Evolutionary conservation across 1,139 yeast species (phyloP).

Genomic region (Kodamaea plutei): DNA sequence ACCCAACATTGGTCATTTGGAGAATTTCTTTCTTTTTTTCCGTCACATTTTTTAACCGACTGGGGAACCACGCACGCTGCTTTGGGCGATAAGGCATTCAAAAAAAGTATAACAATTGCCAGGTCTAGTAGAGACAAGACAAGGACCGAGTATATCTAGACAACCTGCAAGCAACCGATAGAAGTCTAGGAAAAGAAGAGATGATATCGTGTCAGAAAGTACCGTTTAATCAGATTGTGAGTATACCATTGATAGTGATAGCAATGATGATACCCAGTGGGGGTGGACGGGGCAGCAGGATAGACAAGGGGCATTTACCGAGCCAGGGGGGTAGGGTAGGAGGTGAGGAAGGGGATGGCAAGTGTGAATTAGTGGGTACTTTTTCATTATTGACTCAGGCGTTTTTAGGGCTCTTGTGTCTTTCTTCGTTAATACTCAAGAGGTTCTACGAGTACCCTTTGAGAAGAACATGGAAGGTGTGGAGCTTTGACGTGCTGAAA

Average conservation of each 20-base stretch:
- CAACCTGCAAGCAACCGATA: too few relatives aligned
- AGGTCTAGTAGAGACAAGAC: too few relatives aligned
- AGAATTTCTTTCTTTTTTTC: too few relatives aligned
- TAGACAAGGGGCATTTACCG: background rate
- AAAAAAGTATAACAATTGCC: too few relatives aligned
- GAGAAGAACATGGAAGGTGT: conserved; percentile 79
- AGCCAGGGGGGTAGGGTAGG: background rate
- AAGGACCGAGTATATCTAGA: too few relatives aligned
- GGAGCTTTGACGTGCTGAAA: conserved; percentile 87
- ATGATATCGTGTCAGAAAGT: conserved; percentile 8
- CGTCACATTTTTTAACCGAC: too few relatives aligned
- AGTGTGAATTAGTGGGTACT: conserved; percentile 70
- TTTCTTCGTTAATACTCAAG: conserved; percentile 70
- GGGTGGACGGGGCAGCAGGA: background rate
- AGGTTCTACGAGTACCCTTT: conserved; percentile 74
- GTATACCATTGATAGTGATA: conserved; percentile 9
- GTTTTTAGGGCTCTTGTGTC: conserved; percentile 67
- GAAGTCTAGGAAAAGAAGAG: too few relatives aligned
- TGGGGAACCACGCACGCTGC: too few relatives aligned
- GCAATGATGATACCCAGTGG: conserved; percentile 9
- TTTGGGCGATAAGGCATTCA: too few relatives aligned
- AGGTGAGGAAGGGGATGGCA: conserved; percentile 10
- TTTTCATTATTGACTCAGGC: conserved; percentile 65
- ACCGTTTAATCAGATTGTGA: conserved; percentile 9
- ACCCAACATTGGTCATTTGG: too few relatives aligned